These are phyloP conservation scores for Leccinum boreale DNA, from an alignment of 768 basidiomycete species.

Conservation along the genomic window DNA sequence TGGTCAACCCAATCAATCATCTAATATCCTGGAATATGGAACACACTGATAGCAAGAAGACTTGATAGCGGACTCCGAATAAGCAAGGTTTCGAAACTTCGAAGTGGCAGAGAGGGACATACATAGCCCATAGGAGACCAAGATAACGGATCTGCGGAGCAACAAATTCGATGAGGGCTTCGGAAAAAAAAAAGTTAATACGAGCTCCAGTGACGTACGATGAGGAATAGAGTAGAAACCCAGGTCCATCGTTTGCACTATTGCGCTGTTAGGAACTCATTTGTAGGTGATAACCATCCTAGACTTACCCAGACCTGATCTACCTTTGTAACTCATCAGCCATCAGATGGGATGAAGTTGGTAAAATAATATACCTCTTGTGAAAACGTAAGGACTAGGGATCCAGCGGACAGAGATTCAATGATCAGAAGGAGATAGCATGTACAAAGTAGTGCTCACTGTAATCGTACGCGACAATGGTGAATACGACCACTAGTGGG, in stretches of 20 bases:
- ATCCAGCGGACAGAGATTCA: neutral
- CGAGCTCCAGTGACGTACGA: neutral
- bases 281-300: too few species aligned
- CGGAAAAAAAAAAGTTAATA: too few species aligned
- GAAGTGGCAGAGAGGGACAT: neutral
- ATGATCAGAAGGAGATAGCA: neutral
- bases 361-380: slow-evolving; percentile 3
- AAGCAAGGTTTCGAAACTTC: neutral
- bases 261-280: neutral
- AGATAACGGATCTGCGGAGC: neutral
- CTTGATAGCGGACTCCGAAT: neutral
- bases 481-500: slow-evolving; percentile 1
- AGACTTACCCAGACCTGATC: slow-evolving; percentile 1
- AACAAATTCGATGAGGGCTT: neutral
- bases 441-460: neutral
- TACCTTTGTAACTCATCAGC: neutral
- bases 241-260: neutral
- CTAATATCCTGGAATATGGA: neutral
- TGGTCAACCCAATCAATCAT: neutral
- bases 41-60: neutral
- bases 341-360: neutral
- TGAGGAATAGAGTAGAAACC: neutral
- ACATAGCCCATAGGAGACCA: neutral
- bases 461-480: slow-evolving; percentile 14
- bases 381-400: slow-evolving; percentile 12